Conservation (phyloP, 2,329 filamentous ascomycete genomes). For the Talaromyces sp. region DNA sequence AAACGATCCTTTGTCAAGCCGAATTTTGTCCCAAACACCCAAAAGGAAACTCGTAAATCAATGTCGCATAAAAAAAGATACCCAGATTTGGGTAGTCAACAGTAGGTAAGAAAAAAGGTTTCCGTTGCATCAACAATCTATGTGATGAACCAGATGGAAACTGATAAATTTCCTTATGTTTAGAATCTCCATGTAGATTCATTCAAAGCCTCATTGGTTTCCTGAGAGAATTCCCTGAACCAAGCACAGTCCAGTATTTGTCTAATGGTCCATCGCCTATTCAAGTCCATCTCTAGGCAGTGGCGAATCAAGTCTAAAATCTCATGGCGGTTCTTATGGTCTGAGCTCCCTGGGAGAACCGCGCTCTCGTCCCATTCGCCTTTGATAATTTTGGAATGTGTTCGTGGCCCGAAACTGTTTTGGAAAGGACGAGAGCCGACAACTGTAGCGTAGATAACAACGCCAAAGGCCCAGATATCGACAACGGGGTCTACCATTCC, state of each 20-base stretch:
- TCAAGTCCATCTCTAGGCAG: slow-evolving; percentile 55
- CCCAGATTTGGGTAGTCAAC: neutral
- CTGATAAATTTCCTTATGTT: neutral
- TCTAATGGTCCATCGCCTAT: slow-evolving; percentile 54
- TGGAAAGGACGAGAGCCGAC: slow-evolving; percentile 61
- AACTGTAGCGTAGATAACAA: slow-evolving; percentile 58
- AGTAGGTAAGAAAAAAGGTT: neutral
- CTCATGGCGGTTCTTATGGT: slow-evolving; percentile 34
- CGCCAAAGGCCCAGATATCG: slow-evolving; percentile 65
- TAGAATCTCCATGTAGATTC: slow-evolving; percentile 35
- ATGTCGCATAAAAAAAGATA: neutral
- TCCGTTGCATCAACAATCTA: neutral
- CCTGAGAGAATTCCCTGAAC: slow-evolving; percentile 43
- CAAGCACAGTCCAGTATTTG: slow-evolving; percentile 54
- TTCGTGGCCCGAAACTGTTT: slow-evolving; percentile 54
- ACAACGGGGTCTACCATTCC: slow-evolving; percentile 49
- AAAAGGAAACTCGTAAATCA: neutral
- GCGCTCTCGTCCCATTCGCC: slow-evolving; percentile 55
- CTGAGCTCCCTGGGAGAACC: slow-evolving; percentile 41
- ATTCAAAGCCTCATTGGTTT: slow-evolving; percentile 23
- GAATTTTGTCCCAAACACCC: neutral
- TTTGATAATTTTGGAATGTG: slow-evolving; percentile 55
- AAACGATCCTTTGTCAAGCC: slow-evolving; percentile 13
- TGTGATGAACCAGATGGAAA: neutral
- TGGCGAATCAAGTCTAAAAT: slow-evolving; percentile 55